These are phyloP conservation scores for Sclerotiophoma versabilis DNA, from an alignment of 2,329 filamentous ascomycete genomes.

Conservation along the genomic window DNA sequence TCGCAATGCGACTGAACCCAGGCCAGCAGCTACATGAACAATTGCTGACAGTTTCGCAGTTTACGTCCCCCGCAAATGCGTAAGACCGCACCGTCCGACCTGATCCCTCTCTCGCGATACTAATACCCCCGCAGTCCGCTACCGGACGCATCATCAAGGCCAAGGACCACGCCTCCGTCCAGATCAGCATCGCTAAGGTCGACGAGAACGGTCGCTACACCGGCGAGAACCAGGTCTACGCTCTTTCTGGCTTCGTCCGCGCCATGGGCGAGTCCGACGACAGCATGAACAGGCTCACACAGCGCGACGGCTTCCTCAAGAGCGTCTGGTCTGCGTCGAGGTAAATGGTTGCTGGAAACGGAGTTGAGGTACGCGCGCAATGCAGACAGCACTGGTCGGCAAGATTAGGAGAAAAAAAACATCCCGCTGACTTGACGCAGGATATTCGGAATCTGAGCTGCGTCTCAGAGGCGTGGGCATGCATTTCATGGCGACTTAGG, in stretches of 20 bases:
- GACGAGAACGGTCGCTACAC: conserved; percentile 98
- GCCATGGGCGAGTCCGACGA: conserved; percentile 99
- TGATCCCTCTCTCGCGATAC: conserved; percentile 24
- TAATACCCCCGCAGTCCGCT: conserved; percentile 34
- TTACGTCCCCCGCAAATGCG: conserved; percentile 54
- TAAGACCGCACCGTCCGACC: conserved; percentile 23
- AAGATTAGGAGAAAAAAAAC: not conserved
- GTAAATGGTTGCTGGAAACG: conserved; percentile 50
- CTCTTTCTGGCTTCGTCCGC: conserved; percentile 96
- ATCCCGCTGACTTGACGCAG: conserved; percentile 33
- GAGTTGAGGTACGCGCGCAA: conserved; percentile 42
- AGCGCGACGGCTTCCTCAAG: conserved; percentile 97
- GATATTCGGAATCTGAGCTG: conserved; percentile 41
- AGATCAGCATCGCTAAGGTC: conserved; percentile 97
- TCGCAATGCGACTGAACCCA: conserved; percentile 13
- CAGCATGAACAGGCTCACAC: conserved; percentile 90
- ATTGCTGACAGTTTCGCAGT: conserved; percentile 32
- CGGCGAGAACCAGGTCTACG: conserved; percentile 97
- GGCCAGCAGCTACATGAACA: not conserved
- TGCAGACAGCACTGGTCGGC: not conserved
- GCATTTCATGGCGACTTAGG: conserved; percentile 41
- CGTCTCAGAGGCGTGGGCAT: conserved; percentile 33
- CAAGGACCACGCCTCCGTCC: conserved; percentile 99
- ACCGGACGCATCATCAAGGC: conserved; percentile 97
- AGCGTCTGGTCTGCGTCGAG: conserved; percentile 84